Conservation (phyloP, 257 asterid genomes). For the Eustoma russellianum region DNA sequence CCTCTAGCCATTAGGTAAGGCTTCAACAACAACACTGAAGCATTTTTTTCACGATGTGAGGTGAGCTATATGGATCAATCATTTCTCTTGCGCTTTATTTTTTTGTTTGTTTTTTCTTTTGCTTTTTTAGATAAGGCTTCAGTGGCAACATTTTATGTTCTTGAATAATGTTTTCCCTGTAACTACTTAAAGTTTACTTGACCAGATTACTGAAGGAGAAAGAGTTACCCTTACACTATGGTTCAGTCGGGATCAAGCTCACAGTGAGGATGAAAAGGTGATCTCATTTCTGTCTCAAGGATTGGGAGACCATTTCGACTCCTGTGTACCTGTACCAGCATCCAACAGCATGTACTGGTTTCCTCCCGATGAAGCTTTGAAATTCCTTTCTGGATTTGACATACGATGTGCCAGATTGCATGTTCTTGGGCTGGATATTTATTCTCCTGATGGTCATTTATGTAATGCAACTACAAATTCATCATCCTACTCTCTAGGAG, state of each 20-base stretch:
- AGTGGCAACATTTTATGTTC: neutral
- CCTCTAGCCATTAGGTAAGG: too few relatives aligned
- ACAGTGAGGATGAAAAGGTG: slow-evolving; percentile 76
- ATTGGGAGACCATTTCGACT: slow-evolving; percentile 16
- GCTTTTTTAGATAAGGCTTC: too few relatives aligned
- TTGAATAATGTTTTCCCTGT: neutral
- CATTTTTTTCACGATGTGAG: too few relatives aligned
- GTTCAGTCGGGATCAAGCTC: slow-evolving; percentile 76
- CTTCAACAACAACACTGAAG: too few relatives aligned
- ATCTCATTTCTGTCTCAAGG: slow-evolving; percentile 40
- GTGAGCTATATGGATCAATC: too few relatives aligned
- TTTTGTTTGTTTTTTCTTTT: neutral
- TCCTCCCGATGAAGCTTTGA: slow-evolving; percentile 74
- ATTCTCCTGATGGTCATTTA: slow-evolving; percentile 16
- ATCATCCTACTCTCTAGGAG: slow-evolving; percentile 27
- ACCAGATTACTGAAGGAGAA: slow-evolving; percentile 75
- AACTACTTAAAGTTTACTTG: neutral
- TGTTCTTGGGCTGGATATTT: slow-evolving; percentile 53
- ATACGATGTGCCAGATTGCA: slow-evolving; percentile 67
- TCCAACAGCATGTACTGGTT: slow-evolving; percentile 84
- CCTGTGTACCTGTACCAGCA: slow-evolving; percentile 46
- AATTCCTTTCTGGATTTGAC: slow-evolving; percentile 61
- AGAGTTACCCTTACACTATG: slow-evolving; percentile 81
- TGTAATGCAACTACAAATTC: slow-evolving; percentile 21
- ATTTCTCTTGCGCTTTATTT: too few relatives aligned